phyloP scores from a whole-genome alignment of 768 basidiomycete genomes.

The Cystoderma amianthinum region DNA sequence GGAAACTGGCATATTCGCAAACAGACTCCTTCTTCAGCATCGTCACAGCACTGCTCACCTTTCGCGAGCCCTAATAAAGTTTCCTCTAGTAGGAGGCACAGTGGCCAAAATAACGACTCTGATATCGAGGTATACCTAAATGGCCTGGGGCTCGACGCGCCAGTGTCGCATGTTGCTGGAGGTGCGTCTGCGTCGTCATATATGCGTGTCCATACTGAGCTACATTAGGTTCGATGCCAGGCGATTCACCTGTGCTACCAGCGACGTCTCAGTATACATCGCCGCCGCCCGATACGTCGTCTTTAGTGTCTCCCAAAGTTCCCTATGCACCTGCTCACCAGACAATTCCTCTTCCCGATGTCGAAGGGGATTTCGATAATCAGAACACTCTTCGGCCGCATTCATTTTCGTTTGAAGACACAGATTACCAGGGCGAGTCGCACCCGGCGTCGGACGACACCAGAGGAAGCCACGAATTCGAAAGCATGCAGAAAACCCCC shows the following conservation, averaged over 20 bases:
- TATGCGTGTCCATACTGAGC: neutral
- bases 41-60: neutral
- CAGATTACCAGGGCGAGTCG: conserved; percentile 5
- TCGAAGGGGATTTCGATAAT: conserved; percentile 9
- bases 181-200: conserved; percentile 5
- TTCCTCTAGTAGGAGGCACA: neutral
- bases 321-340: conserved; percentile 23
- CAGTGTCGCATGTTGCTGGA: conserved; percentile 13
- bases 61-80: neutral
- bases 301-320: conserved; percentile 8
- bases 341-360: conserved; percentile 24
- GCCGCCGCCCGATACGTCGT: conserved; percentile 2
- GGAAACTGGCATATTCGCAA: neutral
- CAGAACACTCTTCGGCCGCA: neutral
- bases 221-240: neutral
- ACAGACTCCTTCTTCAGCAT: neutral
- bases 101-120: conserved; percentile 11
- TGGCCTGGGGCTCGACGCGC: conserved; percentile 22
- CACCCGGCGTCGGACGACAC: conserved; percentile 8
- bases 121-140: conserved; percentile 30
- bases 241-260: neutral
- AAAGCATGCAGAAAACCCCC: conserved; percentile 39
- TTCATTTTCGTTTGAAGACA: conserved; percentile 2
- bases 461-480: conserved; percentile 1
- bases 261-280: conserved; percentile 5